phyloP scores from a whole-genome alignment of 805 yeast genomes.

The Saturnispora sekii region DNA sequence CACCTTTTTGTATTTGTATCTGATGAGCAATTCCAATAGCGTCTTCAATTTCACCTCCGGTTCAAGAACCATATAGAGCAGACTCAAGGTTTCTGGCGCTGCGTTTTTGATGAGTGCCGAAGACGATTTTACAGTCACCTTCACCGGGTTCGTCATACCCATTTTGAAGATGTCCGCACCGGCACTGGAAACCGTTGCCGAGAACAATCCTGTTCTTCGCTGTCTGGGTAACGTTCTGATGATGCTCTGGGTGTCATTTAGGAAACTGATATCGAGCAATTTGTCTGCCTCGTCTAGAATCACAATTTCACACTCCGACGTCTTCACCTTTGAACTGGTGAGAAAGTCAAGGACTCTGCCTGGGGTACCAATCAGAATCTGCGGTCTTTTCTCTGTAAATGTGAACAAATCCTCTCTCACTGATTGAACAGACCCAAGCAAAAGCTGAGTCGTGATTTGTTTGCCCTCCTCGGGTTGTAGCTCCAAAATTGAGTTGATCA shows the following conservation, averaged over 20 bases:
- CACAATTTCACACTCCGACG: constrained; percentile 57
- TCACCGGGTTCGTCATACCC: constrained; percentile 91
- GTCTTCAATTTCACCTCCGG: constrained; percentile 55
- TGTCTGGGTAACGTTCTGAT: constrained; percentile 73
- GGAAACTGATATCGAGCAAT: constrained; percentile 69
- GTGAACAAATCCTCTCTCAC: constrained; percentile 62
- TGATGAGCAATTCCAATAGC: constrained; percentile 42
- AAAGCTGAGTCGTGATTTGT: constrained; percentile 43
- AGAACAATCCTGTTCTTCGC: constrained; percentile 85
- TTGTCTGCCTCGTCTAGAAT: constrained; percentile 93
- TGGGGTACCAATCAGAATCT: constrained; percentile 82
- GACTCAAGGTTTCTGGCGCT: constrained; percentile 54
- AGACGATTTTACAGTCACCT: constrained; percentile 60
- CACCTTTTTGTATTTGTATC: constrained; percentile 58
- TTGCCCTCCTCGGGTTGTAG: constrained; percentile 40
- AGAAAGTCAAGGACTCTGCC: constrained; percentile 79
- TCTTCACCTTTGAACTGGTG: constrained; percentile 45
- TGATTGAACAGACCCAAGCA: constrained; percentile 55
- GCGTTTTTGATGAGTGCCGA: constrained; percentile 22
- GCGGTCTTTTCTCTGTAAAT: constrained; percentile 50
- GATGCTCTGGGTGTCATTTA: constrained; percentile 56
- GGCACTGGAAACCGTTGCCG: constrained; percentile 86
- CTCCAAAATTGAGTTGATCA: constrained; percentile 48
- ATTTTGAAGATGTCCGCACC: constrained; percentile 71
- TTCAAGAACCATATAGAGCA: constrained; percentile 49